phyloP scores from a whole-genome alignment of 805 yeast genomes.

The Wickerhamiella allomyrinae region DNA sequence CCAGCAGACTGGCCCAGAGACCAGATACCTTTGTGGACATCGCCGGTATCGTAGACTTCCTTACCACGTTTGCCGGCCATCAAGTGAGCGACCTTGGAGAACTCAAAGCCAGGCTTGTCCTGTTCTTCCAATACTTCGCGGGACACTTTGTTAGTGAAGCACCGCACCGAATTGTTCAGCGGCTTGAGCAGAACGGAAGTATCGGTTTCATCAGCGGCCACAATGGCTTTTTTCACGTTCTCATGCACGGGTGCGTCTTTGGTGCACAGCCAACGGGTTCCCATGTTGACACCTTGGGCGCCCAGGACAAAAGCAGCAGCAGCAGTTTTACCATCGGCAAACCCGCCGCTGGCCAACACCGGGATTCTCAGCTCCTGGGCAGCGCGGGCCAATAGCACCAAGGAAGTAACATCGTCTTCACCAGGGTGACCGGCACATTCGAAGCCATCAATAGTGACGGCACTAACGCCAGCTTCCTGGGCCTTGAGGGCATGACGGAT shows the following conservation, averaged over 20 bases:
- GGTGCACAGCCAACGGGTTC: conserved; percentile 23
- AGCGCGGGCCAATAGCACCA: conserved; percentile 20
- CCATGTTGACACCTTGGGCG: conserved; percentile 23
- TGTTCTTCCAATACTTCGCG: conserved; percentile 18
- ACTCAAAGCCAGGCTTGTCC: conserved; percentile 14
- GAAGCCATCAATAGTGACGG: conserved; percentile 24
- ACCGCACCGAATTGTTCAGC: conserved; percentile 21
- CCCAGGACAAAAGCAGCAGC: conserved; percentile 25
- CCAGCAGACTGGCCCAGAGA: conserved; percentile 22
- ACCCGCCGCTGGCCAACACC: conserved; percentile 24
- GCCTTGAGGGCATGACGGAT: conserved; percentile 23
- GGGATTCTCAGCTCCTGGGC: conserved; percentile 21
- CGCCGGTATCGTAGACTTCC: conserved; percentile 21
- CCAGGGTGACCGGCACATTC: conserved; percentile 28
- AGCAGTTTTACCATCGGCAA: conserved; percentile 22
- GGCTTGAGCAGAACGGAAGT: conserved; percentile 20
- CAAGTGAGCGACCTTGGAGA: conserved; percentile 17
- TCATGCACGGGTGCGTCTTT: conserved; percentile 22
- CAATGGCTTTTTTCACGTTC: conserved; percentile 15
- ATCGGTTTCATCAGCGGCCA: conserved; percentile 18
- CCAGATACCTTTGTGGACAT: conserved; percentile 23
- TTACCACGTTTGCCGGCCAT: conserved; percentile 22
- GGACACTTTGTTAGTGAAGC: conserved; percentile 20
- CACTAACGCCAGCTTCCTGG: conserved; percentile 21
- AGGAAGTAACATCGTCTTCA: conserved; percentile 22